These are phyloP conservation scores for Diplodia scrobiculata DNA, from an alignment of 2,329 filamentous ascomycete genomes.

Conservation along the genomic window DNA sequence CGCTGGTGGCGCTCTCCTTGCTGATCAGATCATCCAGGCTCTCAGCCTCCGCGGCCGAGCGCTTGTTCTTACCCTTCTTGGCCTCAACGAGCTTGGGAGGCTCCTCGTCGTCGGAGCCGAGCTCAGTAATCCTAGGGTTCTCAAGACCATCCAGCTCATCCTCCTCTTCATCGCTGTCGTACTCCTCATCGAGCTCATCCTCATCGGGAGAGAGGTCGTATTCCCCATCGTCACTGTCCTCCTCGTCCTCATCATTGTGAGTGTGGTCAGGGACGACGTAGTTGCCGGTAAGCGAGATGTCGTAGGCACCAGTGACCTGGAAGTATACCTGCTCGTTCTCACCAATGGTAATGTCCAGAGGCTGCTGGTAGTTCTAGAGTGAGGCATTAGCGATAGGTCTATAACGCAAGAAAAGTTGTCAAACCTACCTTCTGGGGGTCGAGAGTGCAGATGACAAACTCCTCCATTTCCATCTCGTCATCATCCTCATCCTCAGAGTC, in stretches of 20 bases:
- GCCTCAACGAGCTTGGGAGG: constrained; percentile 57
- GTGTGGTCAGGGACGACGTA: constrained; percentile 75
- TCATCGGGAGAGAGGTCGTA: constrained; percentile 81
- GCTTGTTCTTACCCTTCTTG: constrained; percentile 89
- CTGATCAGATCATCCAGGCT: constrained; percentile 80
- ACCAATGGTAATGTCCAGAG: constrained; percentile 87
- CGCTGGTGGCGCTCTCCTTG: constrained; percentile 62
- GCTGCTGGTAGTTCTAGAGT: constrained; percentile 84
- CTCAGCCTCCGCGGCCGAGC: constrained; percentile 68
- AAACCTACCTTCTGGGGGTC: constrained; percentile 80
- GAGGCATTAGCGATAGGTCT: constrained; percentile 35
- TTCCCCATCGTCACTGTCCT: constrained; percentile 60
- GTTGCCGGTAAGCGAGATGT: constrained; percentile 92
- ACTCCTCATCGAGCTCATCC: constrained; percentile 68
- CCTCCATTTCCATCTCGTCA: constrained; percentile 67
- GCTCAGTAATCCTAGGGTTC: constrained; percentile 79
- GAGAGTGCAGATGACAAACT: constrained; percentile 93
- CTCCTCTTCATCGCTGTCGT: constrained; percentile 51
- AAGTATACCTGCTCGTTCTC: constrained; percentile 92
- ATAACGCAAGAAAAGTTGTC: constrained; percentile 13
- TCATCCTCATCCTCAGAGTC: constrained; percentile 59
- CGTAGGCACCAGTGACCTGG: constrained; percentile 84
- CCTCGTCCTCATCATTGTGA: constrained; percentile 59
- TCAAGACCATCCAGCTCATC: constrained; percentile 62
- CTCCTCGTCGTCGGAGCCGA: constrained; percentile 74